phyloP scores from a whole-genome alignment of 768 basidiomycete genomes.

The Pisolithus marmoratus region DNA sequence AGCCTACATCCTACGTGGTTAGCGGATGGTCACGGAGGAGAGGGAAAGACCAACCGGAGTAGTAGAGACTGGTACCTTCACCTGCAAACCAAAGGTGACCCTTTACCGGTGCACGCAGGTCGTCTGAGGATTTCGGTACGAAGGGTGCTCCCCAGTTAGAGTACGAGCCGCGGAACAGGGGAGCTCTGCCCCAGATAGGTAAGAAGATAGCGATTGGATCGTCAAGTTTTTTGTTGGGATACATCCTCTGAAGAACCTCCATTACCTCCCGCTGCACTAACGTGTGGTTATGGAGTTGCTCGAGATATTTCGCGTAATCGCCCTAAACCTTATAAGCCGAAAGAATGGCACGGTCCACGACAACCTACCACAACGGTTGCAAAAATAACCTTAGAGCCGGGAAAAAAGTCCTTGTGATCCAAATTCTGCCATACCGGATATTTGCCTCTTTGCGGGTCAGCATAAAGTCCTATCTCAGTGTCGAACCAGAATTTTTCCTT shows the following conservation, averaged over 20 bases:
- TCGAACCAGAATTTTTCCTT: slow-evolving; percentile 55
- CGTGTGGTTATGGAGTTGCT: slow-evolving; percentile 36
- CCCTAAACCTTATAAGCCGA: slow-evolving; percentile 34
- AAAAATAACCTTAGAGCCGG: too few species aligned
- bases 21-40: not conserved
- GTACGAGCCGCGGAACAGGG: slow-evolving; percentile 42
- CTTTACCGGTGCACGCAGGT: slow-evolving; percentile 49
- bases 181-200: slow-evolving; percentile 49
- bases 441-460: slow-evolving; percentile 50
- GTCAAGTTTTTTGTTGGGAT: slow-evolving; percentile 45
- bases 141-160: slow-evolving; percentile 69
- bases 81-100: slow-evolving; percentile 56
- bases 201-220: slow-evolving; percentile 52
- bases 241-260: slow-evolving; percentile 55
- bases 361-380: too few species aligned
- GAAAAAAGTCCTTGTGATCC: not conserved
- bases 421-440: slow-evolving; percentile 68
- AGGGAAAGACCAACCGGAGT: slow-evolving; percentile 46
- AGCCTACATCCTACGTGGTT: slow-evolving; percentile 31
- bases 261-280: slow-evolving; percentile 51
- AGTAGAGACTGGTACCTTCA: slow-evolving; percentile 49
- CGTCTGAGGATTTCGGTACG: slow-evolving; percentile 45
- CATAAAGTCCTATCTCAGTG: slow-evolving; percentile 48
- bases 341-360: too few species aligned
- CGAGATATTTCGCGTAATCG: slow-evolving; percentile 55